Conservation (phyloP, 257 asterid species). For the Euphrasia confusa region DNA sequence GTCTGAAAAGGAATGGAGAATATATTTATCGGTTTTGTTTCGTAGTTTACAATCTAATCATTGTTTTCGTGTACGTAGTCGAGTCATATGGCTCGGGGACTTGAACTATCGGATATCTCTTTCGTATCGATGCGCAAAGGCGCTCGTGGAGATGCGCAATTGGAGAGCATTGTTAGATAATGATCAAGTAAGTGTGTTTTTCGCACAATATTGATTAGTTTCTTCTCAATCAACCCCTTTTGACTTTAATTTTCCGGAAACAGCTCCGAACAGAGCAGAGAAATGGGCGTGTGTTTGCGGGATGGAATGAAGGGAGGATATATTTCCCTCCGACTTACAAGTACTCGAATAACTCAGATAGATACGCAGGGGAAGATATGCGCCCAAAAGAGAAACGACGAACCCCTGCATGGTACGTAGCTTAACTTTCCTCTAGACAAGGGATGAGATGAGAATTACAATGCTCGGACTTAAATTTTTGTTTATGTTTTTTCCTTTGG, state of each 20-base stretch:
- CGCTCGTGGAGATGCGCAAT: constrained; percentile 89
- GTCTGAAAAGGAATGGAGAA: no score
- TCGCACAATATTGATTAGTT: neutral
- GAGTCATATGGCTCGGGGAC: constrained; percentile 92
- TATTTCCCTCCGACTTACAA: constrained; percentile 92
- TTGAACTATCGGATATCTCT: constrained; percentile 83
- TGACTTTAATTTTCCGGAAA: neutral
- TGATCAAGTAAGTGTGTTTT: constrained; percentile 60
- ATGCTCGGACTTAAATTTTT: neutral
- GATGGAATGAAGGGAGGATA: constrained; percentile 86
- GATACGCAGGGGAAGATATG: constrained; percentile 75
- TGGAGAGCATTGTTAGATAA: constrained; percentile 85
- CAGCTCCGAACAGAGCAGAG: constrained; percentile 83
- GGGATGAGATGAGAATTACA: neutral
- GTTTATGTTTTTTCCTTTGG: constrained; percentile 12
- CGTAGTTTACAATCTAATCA: neutral
- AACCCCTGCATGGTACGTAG: constrained; percentile 85
- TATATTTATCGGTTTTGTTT: neutral
- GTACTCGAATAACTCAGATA: constrained; percentile 81
- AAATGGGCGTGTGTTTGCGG: constrained; percentile 67
- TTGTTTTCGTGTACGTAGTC: constrained; percentile 41
- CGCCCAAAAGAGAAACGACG: constrained; percentile 74
- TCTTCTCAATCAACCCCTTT: neutral
- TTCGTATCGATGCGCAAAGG: constrained; percentile 81
- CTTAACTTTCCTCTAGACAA: neutral